phyloP scores from a whole-genome alignment of 1,284 basidiomycete species.

The Lignosus rhinocerotis region DNA sequence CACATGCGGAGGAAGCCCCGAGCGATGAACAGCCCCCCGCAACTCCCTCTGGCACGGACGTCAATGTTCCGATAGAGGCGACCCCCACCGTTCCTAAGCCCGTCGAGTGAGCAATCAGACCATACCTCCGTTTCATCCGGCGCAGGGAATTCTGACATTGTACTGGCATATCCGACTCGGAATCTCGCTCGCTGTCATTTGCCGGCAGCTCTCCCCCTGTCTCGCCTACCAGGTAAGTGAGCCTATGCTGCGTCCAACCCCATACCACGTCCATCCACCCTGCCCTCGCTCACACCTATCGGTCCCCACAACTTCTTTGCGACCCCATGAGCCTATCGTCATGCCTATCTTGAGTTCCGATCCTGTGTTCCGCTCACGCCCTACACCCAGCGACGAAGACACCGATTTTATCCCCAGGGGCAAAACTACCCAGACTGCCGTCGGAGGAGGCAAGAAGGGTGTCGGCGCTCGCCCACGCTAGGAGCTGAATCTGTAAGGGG shows the following conservation, averaged over 20 bases:
- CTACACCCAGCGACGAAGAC: conserved; percentile 5
- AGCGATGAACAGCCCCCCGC: neutral
- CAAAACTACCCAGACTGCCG: conserved; percentile 2
- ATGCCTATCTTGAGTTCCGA: neutral
- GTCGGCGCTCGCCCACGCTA: conserved; percentile 5
- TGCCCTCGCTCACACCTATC: neutral
- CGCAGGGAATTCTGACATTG: neutral
- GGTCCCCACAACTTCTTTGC: too few relatives aligned
- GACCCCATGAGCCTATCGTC: neutral
- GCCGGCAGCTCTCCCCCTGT: neutral
- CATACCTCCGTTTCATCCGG: neutral
- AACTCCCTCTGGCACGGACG: too few relatives aligned
- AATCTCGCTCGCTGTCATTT: neutral
- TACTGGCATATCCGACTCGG: neutral
- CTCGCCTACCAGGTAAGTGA: neutral
- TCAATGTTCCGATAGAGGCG: neutral
- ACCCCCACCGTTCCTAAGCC: neutral
- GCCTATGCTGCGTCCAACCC: too few relatives aligned
- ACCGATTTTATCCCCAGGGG: conserved; percentile 16
- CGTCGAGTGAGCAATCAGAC: neutral
- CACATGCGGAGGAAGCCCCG: neutral
- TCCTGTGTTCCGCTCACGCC: neutral
- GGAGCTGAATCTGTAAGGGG: neutral
- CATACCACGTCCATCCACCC: neutral
- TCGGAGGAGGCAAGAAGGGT: conserved; percentile 11